Conservation (phyloP, 2,329 filamentous ascomycete species). For the Fusarium globosum region DNA sequence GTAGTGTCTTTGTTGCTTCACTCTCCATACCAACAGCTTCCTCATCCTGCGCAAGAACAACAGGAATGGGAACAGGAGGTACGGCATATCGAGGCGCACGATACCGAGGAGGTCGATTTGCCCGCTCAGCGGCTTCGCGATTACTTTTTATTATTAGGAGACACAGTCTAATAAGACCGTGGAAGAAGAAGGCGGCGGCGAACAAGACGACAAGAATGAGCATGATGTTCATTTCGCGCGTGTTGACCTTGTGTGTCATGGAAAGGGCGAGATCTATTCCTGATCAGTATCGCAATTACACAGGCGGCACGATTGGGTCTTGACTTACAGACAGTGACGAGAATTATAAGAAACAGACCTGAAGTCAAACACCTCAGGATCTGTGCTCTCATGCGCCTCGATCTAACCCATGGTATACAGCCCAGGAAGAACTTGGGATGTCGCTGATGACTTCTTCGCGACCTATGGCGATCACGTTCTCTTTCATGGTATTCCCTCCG, state of each 20-base stretch:
- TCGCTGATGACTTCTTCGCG: constrained; percentile 26
- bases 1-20: constrained; percentile 68
- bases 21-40: constrained; percentile 70
- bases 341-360: constrained; percentile 67
- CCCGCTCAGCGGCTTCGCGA: constrained; percentile 39
- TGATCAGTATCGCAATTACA: constrained; percentile 7
- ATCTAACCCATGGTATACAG: constrained; percentile 67
- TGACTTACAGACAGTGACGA: constrained; percentile 74
- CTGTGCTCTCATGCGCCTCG: constrained; percentile 63
- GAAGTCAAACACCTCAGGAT: constrained; percentile 73
- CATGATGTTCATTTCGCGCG: constrained; percentile 80
- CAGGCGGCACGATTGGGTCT: not conserved
- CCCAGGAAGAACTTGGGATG: constrained; percentile 60
- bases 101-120: constrained; percentile 55
- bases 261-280: constrained; percentile 76
- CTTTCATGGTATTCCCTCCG: constrained; percentile 9
- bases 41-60: constrained; percentile 79
- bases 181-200: constrained; percentile 82
- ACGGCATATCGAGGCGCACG: constrained; percentile 74
- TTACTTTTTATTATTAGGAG: constrained; percentile 69
- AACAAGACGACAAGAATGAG: constrained; percentile 82
- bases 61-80: constrained; percentile 78
- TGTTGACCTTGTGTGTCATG: constrained; percentile 70
- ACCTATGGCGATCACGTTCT: constrained; percentile 14
- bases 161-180: constrained; percentile 79